Conservation (phyloP, 768 basidiomycete species). For the Panaeolus cyanescens region DNA sequence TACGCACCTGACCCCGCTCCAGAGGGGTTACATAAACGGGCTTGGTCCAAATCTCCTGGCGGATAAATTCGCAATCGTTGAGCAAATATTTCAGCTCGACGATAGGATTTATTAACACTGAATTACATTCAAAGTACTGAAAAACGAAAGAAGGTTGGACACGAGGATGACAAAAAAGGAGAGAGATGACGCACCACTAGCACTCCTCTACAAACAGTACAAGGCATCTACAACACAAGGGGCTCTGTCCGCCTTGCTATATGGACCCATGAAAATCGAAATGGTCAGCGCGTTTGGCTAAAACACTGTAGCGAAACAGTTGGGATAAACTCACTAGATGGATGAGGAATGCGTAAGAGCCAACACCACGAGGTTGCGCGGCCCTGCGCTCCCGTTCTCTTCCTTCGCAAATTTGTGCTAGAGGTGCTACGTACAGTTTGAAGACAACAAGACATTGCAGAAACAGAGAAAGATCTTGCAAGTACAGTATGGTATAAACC, state of each 20-base stretch:
- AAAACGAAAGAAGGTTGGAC: not conserved
- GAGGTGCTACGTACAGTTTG: not conserved
- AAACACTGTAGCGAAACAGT: not conserved
- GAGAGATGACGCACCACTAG: not conserved
- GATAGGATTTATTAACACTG: not conserved
- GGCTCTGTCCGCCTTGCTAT: not conserved
- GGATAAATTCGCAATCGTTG: not conserved
- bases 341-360: not conserved
- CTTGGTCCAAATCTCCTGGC: not conserved
- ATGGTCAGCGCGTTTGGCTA: not conserved
- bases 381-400: not conserved
- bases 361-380: not conserved
- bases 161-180: not conserved
- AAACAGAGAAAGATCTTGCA: not conserved
- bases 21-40: not conserved
- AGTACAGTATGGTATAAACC: not conserved
- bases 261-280: not conserved
- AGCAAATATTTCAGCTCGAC: constrained; percentile 1
- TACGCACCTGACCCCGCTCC: not conserved
- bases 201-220: not conserved
- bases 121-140: not conserved
- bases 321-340: not conserved
- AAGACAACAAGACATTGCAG: not conserved
- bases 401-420: not conserved
- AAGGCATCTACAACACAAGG: not conserved